Conservation (phyloP, 768 basidiomycete genomes). For the Calocybe cyanea region DNA sequence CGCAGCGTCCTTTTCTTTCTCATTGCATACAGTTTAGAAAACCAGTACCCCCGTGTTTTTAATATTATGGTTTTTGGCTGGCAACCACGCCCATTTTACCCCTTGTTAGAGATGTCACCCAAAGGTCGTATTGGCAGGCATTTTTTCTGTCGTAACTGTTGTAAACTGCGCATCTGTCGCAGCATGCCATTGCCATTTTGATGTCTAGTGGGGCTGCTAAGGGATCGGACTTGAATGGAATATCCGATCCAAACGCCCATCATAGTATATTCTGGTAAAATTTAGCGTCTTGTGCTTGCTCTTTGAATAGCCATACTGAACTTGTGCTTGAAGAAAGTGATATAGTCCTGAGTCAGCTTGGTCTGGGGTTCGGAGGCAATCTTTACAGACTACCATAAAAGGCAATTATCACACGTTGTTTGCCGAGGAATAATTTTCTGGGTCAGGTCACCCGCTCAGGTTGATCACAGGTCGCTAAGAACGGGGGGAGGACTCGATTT, state of each 20-base stretch:
- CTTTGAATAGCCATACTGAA: too few species aligned
- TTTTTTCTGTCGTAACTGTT: neutral
- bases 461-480: slow-evolving; percentile 6
- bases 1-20: neutral
- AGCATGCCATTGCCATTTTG: neutral
- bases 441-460: slow-evolving; percentile 4
- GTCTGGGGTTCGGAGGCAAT: too few species aligned
- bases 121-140: neutral
- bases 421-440: slow-evolving; percentile 9
- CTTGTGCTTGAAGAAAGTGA: too few species aligned
- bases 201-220: neutral
- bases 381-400: slow-evolving; percentile 6
- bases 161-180: neutral
- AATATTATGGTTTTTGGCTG: neutral
- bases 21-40: neutral
- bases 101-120: neutral
- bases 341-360: too few species aligned
- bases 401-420: slow-evolving; percentile 9
- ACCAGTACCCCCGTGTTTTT: neutral
- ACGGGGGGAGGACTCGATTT: too few species aligned
- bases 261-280: too few species aligned
- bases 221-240: too few species aligned
- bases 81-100: neutral
- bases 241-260: too few species aligned
- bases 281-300: too few species aligned